Base-by-base conservation (phyloP, 2,329 filamentous ascomycete species). In the Neonectria punicea region DNA sequence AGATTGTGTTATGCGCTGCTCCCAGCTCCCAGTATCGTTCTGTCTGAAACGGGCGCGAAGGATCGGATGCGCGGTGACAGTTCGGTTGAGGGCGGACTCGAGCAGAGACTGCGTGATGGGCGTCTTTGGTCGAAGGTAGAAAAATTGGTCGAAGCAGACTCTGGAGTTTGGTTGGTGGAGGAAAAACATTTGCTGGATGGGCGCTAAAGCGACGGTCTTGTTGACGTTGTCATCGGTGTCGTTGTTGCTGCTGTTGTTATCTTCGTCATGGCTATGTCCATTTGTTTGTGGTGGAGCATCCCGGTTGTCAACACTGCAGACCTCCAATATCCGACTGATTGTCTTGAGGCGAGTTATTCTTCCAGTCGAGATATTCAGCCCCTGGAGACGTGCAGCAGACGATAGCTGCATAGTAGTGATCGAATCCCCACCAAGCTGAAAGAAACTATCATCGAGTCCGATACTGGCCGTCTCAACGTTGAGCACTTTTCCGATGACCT, bases 381-480 rank as follows among this genome's bases (percentile, higher is more conserved):
- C 58, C 18, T 47, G 47, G 6, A 34, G 14, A 28, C 63, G 58
- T 30, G 63, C 53, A 44, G 63, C 58, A 36, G 63, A 62, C 13
- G 63, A 65, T 11, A 65, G 32, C n/a, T 65, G 63, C 53, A 65
- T 65, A n/a, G 63, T n/a, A 22, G 63, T 58, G 28, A 65, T 65
- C 0, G 58, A 65, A 34, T 65, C 63, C 5, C 58, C 63, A 44
- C 63, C 63, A 44, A 65, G 53, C 3, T 54, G 47, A 22, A 32
- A 58, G 14, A 65, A 65, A 25, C 20, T 22, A 50, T 65, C 63
- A 43, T 65, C 53, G 6, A 62, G 49, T 14, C 63, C 53, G 13
- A 65, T 32, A 13, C 34, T 62, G 6, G 34, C 4, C 18, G 22
- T 16, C 11, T 47, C 46, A 18, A 64, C 9, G 34, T 64, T 64